Evolutionary conservation across 352 stramenopile genomes (phyloP), one percentile per base, ranked within the genome.

Genomic region (Plasmopara halstedii): DNA sequence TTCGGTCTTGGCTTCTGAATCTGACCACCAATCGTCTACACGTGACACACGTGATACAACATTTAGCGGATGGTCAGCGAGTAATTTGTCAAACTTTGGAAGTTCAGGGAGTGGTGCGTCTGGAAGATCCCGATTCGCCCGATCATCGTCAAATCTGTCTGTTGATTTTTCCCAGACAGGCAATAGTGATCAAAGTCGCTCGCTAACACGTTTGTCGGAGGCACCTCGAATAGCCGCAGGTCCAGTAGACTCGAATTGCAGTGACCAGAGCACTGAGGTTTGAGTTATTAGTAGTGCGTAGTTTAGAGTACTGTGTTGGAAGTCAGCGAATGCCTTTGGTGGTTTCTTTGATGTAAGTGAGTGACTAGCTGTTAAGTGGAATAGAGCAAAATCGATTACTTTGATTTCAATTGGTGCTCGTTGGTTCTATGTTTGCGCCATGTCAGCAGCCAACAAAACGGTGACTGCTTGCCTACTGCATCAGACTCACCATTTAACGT

Each of bases 21-120:
- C 53, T 11, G 65, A 85, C 14, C 37, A 55, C 15, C 53, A 49
- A 11, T 45, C 55, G n/a, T n/a, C n/a, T 9, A 77, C 67, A 27
- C 77, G 77, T 13, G 75, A 75, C 53, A 89, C 77, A 13, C 77
- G 77, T 7, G 77, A 89, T 40, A 87, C 77, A 25, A 67, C 53
- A 4, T 57, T 88, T n/a, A 88, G 73, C 55, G 66, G 53, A 22
- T 67, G 78, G 47, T 85, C 71, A 7, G 50, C 40, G 21, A 55
- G 67, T 0, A 56, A 74, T 10, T 42, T 65, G 5, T 87, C 74
- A 1, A 71, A 70, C 26, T 68, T 57, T 20, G 45, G 53, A 0
- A 73, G 60, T 42, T 58, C 52, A 42, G 54, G 32, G 1, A 64
- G 46, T 7, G 39, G 50, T 3, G 37, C 37, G 1, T 58, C 50